A percentile compares a stretch with the other conserved stretches of the same genome.
These are phyloP conservation scores for Immersiporthe knoxdaviesiana DNA, from an alignment of 2,329 filamentous ascomycete genomes.

Conservation along the genomic window DNA sequence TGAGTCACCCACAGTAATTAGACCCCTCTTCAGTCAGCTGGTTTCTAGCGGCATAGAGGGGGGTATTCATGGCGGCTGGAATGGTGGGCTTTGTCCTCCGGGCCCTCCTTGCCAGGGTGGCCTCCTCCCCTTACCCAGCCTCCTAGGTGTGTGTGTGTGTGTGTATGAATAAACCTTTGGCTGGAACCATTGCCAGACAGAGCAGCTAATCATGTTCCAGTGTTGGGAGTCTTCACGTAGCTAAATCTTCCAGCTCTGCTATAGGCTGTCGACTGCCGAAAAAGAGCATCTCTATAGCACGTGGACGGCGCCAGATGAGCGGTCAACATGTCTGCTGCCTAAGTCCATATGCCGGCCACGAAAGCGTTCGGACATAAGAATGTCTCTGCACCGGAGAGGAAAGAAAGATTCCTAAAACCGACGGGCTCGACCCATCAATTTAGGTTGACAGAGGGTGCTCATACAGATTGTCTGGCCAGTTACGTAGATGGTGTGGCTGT, in stretches of 20 bases:
- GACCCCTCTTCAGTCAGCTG: no score
- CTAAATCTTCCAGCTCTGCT: no score
- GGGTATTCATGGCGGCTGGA: neutral
- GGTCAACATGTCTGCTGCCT: neutral
- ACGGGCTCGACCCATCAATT: slow-evolving; percentile 7
- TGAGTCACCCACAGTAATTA: neutral
- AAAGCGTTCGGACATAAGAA: slow-evolving; percentile 8
- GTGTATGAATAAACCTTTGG: neutral
- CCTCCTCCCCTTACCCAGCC: neutral
- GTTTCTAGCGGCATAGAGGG: neutral
- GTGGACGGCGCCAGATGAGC: neutral
- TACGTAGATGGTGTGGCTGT: slow-evolving; percentile 12
- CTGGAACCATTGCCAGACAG: neutral
- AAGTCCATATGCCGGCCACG: slow-evolving; percentile 17
- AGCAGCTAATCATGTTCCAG: neutral
- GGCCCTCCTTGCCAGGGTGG: no score
- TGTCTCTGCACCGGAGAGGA: neutral
- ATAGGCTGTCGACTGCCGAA: neutral
- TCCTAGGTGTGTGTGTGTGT: neutral
- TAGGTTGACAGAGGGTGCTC: neutral
- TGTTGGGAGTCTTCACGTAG: neutral
- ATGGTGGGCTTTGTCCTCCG: neutral
- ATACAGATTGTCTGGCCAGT: slow-evolving; percentile 9
- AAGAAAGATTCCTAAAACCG: neutral
- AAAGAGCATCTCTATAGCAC: neutral